Conservation (phyloP, 78 protist genomes). For the Speleostelium caveatum region DNA sequence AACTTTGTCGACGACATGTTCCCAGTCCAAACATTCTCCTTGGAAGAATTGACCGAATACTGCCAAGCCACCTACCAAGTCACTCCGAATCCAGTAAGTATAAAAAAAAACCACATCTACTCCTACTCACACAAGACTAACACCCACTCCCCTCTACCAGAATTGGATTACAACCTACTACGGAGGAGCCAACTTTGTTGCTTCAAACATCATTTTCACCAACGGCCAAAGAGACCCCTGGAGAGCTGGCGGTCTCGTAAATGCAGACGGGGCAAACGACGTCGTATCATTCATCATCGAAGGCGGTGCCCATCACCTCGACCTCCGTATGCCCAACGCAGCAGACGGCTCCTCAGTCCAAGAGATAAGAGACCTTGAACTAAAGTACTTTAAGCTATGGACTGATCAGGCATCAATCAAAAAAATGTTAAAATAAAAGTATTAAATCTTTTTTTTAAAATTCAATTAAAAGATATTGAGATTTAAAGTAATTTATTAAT, state of each 20-base stretch:
- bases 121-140: no score
- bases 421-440: slow-evolving; percentile 23
- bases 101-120: no score
- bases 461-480: no score
- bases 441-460: neutral
- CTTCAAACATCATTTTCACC: slow-evolving; percentile 69
- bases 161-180: slow-evolving; percentile 61
- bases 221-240: slow-evolving; percentile 81
- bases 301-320: slow-evolving; percentile 90
- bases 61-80: slow-evolving; percentile 46
- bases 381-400: slow-evolving; percentile 5
- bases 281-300: slow-evolving; percentile 21
- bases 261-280: neutral
- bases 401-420: slow-evolving; percentile 24
- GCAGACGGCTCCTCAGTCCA: slow-evolving; percentile 57
- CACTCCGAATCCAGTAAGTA: slow-evolving; percentile 60
- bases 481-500: no score
- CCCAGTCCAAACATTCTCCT: slow-evolving; percentile 16
- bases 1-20: slow-evolving; percentile 76
- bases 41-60: slow-evolving; percentile 1
- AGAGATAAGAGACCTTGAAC: slow-evolving; percentile 44
- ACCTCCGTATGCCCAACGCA: slow-evolving; percentile 75
- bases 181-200: slow-evolving; percentile 26
- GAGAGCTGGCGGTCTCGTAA: slow-evolving; percentile 83
- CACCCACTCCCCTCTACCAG: no score